phyloP scores from a whole-genome alignment of 2,329 filamentous ascomycete genomes.

The Ceratocystis diversiconidia region DNA sequence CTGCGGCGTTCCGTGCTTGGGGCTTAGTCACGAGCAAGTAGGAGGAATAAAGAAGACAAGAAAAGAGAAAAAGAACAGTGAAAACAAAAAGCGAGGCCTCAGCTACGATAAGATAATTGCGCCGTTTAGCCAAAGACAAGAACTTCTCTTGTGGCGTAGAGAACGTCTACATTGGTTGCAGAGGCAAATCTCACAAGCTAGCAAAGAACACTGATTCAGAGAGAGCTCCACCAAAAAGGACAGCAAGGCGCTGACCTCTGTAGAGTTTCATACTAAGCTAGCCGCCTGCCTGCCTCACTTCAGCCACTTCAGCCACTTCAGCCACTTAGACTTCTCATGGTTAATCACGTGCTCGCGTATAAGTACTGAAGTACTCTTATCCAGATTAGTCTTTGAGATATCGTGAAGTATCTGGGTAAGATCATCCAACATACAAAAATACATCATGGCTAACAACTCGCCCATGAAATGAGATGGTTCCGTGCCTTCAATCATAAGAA shows the following conservation, averaged over 20 bases:
- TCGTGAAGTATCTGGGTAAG: no score
- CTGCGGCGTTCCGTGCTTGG: not conserved
- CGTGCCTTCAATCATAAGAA: no score
- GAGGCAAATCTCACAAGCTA: not conserved
- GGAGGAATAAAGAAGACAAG: not conserved
- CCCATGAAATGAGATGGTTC: no score
- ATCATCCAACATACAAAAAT: no score
- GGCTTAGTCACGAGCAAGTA: not conserved
- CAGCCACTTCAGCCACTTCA: no score
- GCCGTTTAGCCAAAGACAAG: not conserved
- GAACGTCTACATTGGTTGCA: not conserved
- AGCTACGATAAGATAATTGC: not conserved
- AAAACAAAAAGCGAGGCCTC: not conserved
- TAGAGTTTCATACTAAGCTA: no score
- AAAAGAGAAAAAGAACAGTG: not conserved
- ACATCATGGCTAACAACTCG: no score
- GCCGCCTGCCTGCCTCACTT: no score
- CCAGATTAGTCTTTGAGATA: no score
- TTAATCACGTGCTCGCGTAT: no score
- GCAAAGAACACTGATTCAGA: not conserved
- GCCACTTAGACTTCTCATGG: no score
- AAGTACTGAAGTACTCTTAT: no score
- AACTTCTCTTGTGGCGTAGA: not conserved
- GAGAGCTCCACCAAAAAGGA: conserved; percentile 4
- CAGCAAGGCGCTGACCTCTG: conserved; percentile 5